Evolutionary conservation across 768 basidiomycete species (phyloP).

Genomic region (Rhodosporidiobolus sp.): DNA sequence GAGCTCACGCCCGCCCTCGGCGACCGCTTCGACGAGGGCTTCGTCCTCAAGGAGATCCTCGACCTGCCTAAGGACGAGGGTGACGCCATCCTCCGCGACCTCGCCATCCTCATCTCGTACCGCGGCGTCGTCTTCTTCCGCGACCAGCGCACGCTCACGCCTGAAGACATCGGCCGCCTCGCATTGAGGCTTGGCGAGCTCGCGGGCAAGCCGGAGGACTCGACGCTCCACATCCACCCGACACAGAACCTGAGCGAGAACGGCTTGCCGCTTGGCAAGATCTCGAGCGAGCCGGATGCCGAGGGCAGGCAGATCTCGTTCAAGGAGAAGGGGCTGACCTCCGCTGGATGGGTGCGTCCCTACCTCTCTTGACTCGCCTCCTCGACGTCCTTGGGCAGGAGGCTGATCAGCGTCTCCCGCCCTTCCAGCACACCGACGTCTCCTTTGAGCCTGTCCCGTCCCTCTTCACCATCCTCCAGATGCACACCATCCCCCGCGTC

Average conservation of each 20-base stretch:
- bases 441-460: constrained; percentile 48
- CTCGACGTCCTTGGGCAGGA: too few relatives aligned
- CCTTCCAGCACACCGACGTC: constrained; percentile 41
- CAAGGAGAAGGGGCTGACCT: constrained; percentile 34
- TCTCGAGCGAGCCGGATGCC: constrained; percentile 40
- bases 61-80: constrained; percentile 27
- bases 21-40: constrained; percentile 17
- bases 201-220: constrained; percentile 46
- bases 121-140: constrained; percentile 50
- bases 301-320: constrained; percentile 43
- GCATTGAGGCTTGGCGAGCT: constrained; percentile 43
- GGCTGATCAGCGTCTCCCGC: too few relatives aligned
- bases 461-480: constrained; percentile 47
- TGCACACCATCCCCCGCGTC: constrained; percentile 46
- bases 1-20: constrained; percentile 35
- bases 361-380: too few relatives aligned
- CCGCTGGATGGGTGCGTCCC: constrained; percentile 8
- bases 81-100: constrained; percentile 27
- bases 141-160: constrained; percentile 45
- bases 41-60: constrained; percentile 27
- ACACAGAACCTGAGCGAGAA: constrained; percentile 44
- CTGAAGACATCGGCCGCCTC: constrained; percentile 45
- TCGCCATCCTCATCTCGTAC: constrained; percentile 44
- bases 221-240: constrained; percentile 41
- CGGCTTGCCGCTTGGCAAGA: constrained; percentile 46